These are phyloP conservation scores for Patellaria atrata DNA, from an alignment of 495 filamentous ascomycete genomes.

Conservation along the genomic window DNA sequence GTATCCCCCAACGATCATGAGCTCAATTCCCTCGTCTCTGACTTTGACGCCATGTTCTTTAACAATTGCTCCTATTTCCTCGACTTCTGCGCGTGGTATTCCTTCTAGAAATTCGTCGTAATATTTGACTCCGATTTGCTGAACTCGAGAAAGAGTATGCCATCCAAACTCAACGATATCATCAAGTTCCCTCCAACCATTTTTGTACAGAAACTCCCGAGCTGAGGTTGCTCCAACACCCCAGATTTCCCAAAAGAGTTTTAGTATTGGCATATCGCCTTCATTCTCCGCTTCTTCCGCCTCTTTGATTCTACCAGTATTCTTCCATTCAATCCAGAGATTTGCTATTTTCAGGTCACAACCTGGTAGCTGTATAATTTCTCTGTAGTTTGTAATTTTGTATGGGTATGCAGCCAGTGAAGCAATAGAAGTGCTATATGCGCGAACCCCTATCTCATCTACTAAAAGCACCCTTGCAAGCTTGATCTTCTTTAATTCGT, in stretches of 20 bases:
- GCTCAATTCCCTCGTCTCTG: slow-evolving; percentile 42
- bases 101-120: slow-evolving; percentile 69
- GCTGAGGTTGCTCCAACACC: slow-evolving; percentile 79
- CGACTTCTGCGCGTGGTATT: slow-evolving; percentile 62
- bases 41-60: slow-evolving; percentile 44
- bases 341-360: slow-evolving; percentile 68
- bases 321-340: slow-evolving; percentile 64
- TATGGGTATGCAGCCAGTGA: slow-evolving; percentile 71
- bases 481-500: slow-evolving; percentile 59
- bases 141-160: slow-evolving; percentile 55
- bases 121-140: slow-evolving; percentile 93
- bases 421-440: slow-evolving; percentile 80
- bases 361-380: slow-evolving; percentile 61
- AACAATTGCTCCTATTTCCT: slow-evolving; percentile 48
- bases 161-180: slow-evolving; percentile 79
- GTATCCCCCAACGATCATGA: slow-evolving; percentile 71
- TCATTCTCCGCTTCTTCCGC: slow-evolving; percentile 51
- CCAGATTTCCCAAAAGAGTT: slow-evolving; percentile 69
- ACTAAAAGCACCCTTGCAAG: slow-evolving; percentile 51
- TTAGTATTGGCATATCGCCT: slow-evolving; percentile 45
- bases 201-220: slow-evolving; percentile 62
- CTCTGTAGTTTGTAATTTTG: slow-evolving; percentile 34
- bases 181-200: slow-evolving; percentile 63
- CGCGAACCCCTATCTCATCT: slow-evolving; percentile 69
- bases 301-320: slow-evolving; percentile 43